Evolutionary conservation across 805 yeast genomes (phyloP).

Genomic region (Candida fluviatilis): DNA sequence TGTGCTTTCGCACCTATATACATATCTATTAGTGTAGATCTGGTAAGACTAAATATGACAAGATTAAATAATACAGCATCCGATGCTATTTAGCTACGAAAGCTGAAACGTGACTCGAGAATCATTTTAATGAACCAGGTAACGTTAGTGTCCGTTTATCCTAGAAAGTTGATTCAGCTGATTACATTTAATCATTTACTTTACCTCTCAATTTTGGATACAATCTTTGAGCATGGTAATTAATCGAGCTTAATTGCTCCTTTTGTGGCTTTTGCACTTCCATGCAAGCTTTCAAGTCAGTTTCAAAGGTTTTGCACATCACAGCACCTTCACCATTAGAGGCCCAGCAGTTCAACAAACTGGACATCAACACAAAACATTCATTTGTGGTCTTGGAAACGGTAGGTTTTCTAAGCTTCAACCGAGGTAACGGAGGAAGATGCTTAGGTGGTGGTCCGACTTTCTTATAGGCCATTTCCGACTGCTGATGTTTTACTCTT

Average conservation of each 20-base stretch:
- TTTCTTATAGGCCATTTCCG: conserved; percentile 39
- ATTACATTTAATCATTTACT: conserved; percentile 26
- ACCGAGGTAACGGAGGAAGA: conserved; percentile 69
- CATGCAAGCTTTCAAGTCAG: conserved; percentile 75
- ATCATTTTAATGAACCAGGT: too few species aligned
- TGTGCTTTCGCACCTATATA: neutral
- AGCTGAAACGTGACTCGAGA: too few species aligned
- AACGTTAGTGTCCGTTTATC: too few species aligned
- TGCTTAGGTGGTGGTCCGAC: conserved; percentile 37
- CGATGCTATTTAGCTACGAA: too few species aligned
- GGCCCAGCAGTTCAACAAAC: conserved; percentile 92
- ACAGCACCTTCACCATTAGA: conserved; percentile 82
- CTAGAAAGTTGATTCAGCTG: neutral
- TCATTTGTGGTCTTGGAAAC: conserved; percentile 58
- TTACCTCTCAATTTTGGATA: conserved; percentile 51
- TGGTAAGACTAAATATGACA: too few species aligned
- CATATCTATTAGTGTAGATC: too few species aligned
- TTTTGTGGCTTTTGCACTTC: conserved; percentile 38
- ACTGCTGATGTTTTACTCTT: neutral
- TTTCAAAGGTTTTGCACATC: conserved; percentile 61
- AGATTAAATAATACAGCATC: too few species aligned
- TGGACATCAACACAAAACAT: conserved; percentile 78
- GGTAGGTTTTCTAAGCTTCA: conserved; percentile 64
- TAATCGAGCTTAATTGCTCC: conserved; percentile 42
- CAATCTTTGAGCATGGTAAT: conserved; percentile 54